Conservation (phyloP, 345 rosid genomes). For the Xanthoceras sorbifolium region DNA sequence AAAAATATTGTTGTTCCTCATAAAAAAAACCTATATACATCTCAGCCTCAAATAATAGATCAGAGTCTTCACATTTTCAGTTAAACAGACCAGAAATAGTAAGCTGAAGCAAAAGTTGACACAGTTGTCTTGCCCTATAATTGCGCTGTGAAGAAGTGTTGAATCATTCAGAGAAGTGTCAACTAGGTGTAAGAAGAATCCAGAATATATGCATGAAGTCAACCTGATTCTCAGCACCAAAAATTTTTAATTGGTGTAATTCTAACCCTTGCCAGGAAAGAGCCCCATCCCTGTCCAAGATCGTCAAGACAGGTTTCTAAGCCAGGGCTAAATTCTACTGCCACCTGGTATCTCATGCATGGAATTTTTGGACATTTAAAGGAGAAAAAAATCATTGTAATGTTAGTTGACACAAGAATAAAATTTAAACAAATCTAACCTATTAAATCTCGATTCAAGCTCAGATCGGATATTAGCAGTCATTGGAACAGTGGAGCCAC, state of each 20-base stretch:
- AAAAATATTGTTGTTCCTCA: neutral
- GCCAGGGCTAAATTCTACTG: neutral
- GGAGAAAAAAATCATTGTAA: neutral
- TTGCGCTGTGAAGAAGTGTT: neutral
- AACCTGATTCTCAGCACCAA: neutral
- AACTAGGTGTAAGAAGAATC: neutral
- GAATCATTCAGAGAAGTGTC: neutral
- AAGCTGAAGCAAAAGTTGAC: neutral
- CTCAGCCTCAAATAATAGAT: neutral
- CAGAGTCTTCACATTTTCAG: neutral
- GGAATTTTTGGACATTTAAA: neutral
- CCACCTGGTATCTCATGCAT: neutral
- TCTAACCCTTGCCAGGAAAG: neutral
- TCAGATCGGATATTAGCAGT: constrained; percentile 66
- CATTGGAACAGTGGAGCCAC: constrained; percentile 80
- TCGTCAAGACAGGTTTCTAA: neutral
- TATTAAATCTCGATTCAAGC: constrained; percentile 78
- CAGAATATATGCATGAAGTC: neutral
- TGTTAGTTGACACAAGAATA: neutral
- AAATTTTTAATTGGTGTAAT: neutral
- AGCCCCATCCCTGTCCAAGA: neutral
- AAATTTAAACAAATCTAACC: constrained; percentile 41
- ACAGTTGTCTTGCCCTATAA: neutral
- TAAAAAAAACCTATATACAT: neutral
- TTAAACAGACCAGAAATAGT: neutral